phyloP scores from a whole-genome alignment of 2,329 filamentous ascomycete genomes.

The Podosphaera xanthii region DNA sequence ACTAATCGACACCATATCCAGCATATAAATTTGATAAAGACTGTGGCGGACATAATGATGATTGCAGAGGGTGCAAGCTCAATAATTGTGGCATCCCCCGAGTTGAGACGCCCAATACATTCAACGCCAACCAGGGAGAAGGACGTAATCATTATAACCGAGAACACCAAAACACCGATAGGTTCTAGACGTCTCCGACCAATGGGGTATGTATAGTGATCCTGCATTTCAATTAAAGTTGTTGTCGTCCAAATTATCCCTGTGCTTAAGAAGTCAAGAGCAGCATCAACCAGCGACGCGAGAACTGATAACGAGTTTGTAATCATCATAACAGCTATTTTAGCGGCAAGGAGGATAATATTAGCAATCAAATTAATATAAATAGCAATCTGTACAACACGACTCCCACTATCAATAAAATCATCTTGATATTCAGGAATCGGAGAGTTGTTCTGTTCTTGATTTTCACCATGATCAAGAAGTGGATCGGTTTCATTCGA shows the following conservation, averaged over 20 bases:
- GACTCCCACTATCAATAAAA: conserved; percentile 49
- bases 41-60: conserved; percentile 30
- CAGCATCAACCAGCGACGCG: conserved; percentile 37
- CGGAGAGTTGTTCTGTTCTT: not conserved
- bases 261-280: conserved; percentile 35
- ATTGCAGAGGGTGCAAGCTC: conserved; percentile 29
- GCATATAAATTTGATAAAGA: conserved; percentile 35
- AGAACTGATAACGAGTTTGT: conserved; percentile 37
- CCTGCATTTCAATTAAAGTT: conserved; percentile 26
- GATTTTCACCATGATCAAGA: conserved; percentile 4
- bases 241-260: conserved; percentile 38
- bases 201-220: conserved; percentile 27
- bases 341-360: conserved; percentile 30
- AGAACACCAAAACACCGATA: conserved; percentile 38
- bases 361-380: conserved; percentile 45
- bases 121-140: conserved; percentile 38
- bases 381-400: conserved; percentile 67
- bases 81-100: conserved; percentile 24
- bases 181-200: conserved; percentile 33
- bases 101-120: conserved; percentile 32
- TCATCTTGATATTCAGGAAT: conserved; percentile 45
- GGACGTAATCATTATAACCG: conserved; percentile 38
- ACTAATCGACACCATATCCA: conserved; percentile 34
- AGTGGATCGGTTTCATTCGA: conserved; percentile 44
- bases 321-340: conserved; percentile 29